Evolutionary conservation across 78 protist species (phyloP).

Genomic region (Cavenderia fasciculata): DNA sequence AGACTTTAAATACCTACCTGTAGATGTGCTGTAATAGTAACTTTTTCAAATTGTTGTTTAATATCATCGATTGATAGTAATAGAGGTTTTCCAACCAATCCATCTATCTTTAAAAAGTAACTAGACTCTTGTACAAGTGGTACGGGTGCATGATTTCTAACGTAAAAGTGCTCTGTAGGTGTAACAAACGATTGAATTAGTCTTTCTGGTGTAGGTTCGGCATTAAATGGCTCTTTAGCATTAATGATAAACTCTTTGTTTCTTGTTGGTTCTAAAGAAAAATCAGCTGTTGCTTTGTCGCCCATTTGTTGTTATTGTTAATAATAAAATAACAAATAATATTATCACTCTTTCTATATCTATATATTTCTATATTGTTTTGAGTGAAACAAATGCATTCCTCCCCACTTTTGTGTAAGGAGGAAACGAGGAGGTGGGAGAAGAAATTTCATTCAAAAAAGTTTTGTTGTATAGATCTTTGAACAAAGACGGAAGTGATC

Average conservation of each 20-base stretch:
- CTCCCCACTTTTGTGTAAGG: too few species aligned
- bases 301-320: neutral
- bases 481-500: too few species aligned
- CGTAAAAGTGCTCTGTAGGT: slow-evolving; percentile 86
- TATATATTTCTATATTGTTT: too few species aligned
- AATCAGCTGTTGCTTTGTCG: neutral
- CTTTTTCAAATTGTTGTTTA: slow-evolving; percentile 58
- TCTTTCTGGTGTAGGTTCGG: slow-evolving; percentile 79
- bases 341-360: too few species aligned
- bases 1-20: slow-evolving; percentile 4
- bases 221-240: slow-evolving; percentile 85
- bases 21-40: slow-evolving; percentile 48
- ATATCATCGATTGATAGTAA: slow-evolving; percentile 80
- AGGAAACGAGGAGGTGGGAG: too few species aligned
- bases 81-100: slow-evolving; percentile 24
- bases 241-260: slow-evolving; percentile 36
- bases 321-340: neutral
- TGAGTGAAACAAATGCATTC: too few species aligned
- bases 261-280: slow-evolving; percentile 24
- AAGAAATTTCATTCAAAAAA: too few species aligned
- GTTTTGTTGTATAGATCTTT: too few species aligned
- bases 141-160: slow-evolving; percentile 91
- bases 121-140: slow-evolving; percentile 68
- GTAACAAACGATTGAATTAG: slow-evolving; percentile 80
- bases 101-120: slow-evolving; percentile 70